Evolutionary conservation across 805 yeast species (phyloP), one percentile per base, ranked within the genome.

Genomic region (Spathaspora boniae): DNA sequence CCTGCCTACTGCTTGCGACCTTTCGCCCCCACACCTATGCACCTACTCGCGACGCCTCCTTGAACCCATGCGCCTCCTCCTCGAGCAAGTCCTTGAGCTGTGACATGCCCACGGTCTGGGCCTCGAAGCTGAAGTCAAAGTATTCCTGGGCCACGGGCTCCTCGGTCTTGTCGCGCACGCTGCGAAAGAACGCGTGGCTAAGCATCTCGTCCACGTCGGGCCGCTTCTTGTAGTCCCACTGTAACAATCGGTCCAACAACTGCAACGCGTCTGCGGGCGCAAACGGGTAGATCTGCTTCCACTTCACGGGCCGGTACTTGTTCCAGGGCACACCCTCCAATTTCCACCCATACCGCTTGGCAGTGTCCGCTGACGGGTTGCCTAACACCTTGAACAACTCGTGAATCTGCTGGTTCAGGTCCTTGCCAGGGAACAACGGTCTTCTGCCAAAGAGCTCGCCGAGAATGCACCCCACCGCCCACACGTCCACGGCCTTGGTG

Each of bases 391-490:
- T 76, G 36, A 79, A 61, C 14, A 89, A 85, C 50, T 78, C 82
- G 28, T 65, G 70, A 6, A 86, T 56, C 56, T 89, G 98, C 43
- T 82, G 82, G 41, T 75, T 47, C 38, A 81, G 80, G 54, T 79
- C 80, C 39, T 74, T 74, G 0, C 96, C 97, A 33, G 78, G 75
- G 53, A 89, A 88, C 11, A 87, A 54, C 1, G 96, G 95, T 48
- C 71, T 72, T 41, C 96, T 66, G 0, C 87, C 86, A 44, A 83
- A 85, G 32, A 89, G 65, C 56, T 89, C 98, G 2, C 82, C 95
- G 41, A 88, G 60, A 7, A 89, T 87, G 52, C 97, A 89, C 1
- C 97, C 98, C 7, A 82, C 77, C 0, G 96, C 88, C 98, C 98
- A 89, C 67, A 89, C 68, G 56, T 89, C 98, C 31, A 89, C 82